Evolutionary conservation across 2,329 filamentous ascomycete species (phyloP), one percentile per base, ranked within the genome.

Genomic region (Fusarium pseudonygamai): DNA sequence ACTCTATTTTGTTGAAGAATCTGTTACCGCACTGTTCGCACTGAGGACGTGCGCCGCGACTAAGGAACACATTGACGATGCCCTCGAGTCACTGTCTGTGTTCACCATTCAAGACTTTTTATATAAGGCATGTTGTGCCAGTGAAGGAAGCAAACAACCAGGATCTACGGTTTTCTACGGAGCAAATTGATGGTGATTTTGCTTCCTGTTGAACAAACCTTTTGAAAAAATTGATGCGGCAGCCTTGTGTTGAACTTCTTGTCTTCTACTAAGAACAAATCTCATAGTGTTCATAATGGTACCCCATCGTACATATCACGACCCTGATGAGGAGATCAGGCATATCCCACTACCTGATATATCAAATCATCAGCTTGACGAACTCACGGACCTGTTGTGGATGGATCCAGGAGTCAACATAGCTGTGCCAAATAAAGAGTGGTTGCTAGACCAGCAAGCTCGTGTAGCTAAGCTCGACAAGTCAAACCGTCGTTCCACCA

Each of bases 301-400:
- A 36, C 26, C n/a, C 16, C 57, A 46, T 52, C 49, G 34, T 53
- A n/a, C 49, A 30, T 14, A 46, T 39, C 26, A 55, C 16, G 22
- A 39, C 15, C 22, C 46, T 5, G 45, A 55, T 8, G 53, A 57
- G 46, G 66, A 49, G 56, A n/a, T 45, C 18, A 53, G 42, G 28
- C 40, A 26, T 32, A 50, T 60, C 32, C 56, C 53, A 15, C 58
- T 70, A 6, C 42, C 61, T 37, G 74, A 77, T 24, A 57, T 82
- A 15, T 66, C 76, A 12, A 40, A 65, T 16, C n/a, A 32, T 18
- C 75, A 78, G 14, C 75, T 85, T 45, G 60, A 72, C 37, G 74
- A 78, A 43, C 77, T 86, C 26, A 82, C 83, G 2, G 66, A 69
- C 7, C 57, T 85, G 11, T 80, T 86, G 22, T 80, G 78, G 64